Conservation (phyloP, 805 yeast species). For the Cyberlindnera japonica region DNA sequence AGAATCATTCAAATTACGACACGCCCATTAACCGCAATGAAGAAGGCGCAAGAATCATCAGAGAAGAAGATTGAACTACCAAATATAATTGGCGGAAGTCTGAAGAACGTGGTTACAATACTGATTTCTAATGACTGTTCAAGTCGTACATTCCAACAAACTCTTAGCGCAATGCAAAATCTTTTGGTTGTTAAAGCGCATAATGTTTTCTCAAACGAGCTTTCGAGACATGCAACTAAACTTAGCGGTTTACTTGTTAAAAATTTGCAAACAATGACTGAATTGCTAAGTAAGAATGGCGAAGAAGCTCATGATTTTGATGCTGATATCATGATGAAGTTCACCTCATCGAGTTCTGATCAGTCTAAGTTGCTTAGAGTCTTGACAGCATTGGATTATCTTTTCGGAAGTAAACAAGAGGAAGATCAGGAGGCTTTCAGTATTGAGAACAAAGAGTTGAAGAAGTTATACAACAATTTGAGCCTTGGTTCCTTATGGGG, state of each 20-base stretch:
- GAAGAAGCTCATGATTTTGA: slow-evolving; percentile 43
- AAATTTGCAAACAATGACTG: slow-evolving; percentile 43
- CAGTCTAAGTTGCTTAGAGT: slow-evolving; percentile 86
- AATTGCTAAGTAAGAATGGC: slow-evolving; percentile 7
- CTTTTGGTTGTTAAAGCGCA: slow-evolving; percentile 60
- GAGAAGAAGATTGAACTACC: slow-evolving; percentile 47
- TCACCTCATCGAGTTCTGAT: slow-evolving; percentile 76
- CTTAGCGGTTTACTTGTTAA: slow-evolving; percentile 51
- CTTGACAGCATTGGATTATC: slow-evolving; percentile 81
- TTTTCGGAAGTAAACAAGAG: slow-evolving; percentile 42
- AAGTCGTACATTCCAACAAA: slow-evolving; percentile 78
- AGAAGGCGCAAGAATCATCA: slow-evolving; percentile 35
- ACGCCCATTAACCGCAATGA: slow-evolving; percentile 58
- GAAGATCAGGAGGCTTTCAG: no score
- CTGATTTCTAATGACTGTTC: slow-evolving; percentile 81
- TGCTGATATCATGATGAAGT: slow-evolving; percentile 54
- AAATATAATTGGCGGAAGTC: slow-evolving; percentile 55
- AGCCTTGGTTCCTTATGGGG: slow-evolving; percentile 83
- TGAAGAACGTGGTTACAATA: slow-evolving; percentile 60
- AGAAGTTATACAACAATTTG: slow-evolving; percentile 59
- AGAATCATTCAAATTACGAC: slow-evolving; percentile 74
- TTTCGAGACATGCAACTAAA: slow-evolving; percentile 59
- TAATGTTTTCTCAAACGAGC: slow-evolving; percentile 59
- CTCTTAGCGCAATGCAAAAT: slow-evolving; percentile 76
- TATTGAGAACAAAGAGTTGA: slow-evolving; percentile 39